Evolutionary conservation across 495 filamentous ascomycete species (phyloP), one percentile per base, ranked within the genome.

Genomic region (Penicillium mononematosum): DNA sequence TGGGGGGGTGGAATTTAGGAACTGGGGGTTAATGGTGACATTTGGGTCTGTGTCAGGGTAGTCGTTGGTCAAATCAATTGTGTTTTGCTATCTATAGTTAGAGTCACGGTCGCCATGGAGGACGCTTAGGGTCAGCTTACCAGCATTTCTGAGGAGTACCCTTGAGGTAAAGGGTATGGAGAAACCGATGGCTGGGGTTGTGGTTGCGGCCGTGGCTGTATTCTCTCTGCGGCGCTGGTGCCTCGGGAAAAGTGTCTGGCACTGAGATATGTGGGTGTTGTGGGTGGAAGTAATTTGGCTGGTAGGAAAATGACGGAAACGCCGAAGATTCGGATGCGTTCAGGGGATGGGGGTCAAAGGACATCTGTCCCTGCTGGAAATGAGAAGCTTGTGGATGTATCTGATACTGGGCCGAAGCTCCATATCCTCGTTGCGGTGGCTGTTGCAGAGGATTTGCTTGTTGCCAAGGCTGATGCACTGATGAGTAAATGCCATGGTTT

Each of bases 21-120:
- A 79, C 24, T 71, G 70, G 1, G 76, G 76, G 45, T 79, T 72
- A 52, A 79, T 78, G 7, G 75, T 76, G 7, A 70, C 56, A 24
- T 38, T 60, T 1, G 66, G 50, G 16, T 64, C 60, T n/a, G 68
- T 27, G 9, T 69, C 66, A 20, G 66, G 16, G 53, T 68, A 78
- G 17, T 72, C 69, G 49, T 66, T 65, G 11, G 67, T 61, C 27
- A 72, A 69, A 43, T 72, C 67, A 44, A 76, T 69, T 6, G 70
- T 68, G 25, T 62, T 56, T 34, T 66, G 58, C 66, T 71, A 49
- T 1, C 19, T 50, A 43, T 7, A 56, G 53, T 62, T 48, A 57
- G 58, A 10, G 9, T 11, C 20, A 55, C 36, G 20, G 16, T 25
- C 7, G 44, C 14, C 11, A 2, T n/a, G 16, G 4, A n/a, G 1